These are phyloP conservation scores for Metschnikowia dekortorum DNA, from an alignment of 805 yeast genomes.

Conservation along the genomic window DNA sequence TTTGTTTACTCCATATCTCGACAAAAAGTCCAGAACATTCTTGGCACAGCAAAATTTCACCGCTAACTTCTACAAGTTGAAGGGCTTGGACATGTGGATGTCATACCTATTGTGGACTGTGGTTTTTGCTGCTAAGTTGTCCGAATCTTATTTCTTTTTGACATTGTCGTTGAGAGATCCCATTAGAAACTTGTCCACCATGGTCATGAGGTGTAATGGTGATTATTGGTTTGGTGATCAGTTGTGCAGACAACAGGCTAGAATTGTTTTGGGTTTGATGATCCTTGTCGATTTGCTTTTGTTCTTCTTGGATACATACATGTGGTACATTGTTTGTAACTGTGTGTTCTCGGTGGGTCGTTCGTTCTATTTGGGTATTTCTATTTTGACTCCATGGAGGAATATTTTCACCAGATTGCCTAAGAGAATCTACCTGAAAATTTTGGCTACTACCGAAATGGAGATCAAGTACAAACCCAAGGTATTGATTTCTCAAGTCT, in stretches of 20 bases:
- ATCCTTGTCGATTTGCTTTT: constrained; percentile 85
- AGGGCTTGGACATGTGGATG: constrained; percentile 93
- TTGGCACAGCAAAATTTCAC: constrained; percentile 95
- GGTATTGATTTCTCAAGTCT: constrained; percentile 95
- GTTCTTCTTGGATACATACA: constrained; percentile 97
- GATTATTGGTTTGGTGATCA: constrained; percentile 80
- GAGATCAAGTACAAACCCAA: constrained; percentile 98
- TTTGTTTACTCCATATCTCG: constrained; percentile 86
- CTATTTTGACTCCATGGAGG: constrained; percentile 99
- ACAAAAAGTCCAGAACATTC: constrained; percentile 79
- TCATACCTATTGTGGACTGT: constrained; percentile 87
- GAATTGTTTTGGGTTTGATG: constrained; percentile 89
- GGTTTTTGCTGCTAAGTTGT: constrained; percentile 83
- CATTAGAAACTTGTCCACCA: constrained; percentile 78
- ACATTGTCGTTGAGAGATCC: constrained; percentile 83
- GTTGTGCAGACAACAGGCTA: constrained; percentile 82
- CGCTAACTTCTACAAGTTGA: constrained; percentile 76
- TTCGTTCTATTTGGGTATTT: constrained; percentile 97
- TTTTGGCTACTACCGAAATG: constrained; percentile 97
- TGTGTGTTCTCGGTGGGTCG: constrained; percentile 95
- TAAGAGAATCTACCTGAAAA: constrained; percentile 97
- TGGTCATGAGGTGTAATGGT: constrained; percentile 92
- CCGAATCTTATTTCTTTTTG: constrained; percentile 75
- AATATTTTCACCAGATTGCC: constrained; percentile 96
- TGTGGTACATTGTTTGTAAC: constrained; percentile 97